phyloP scores from a whole-genome alignment of 208 protist species.

The Leishmania major region DNA sequence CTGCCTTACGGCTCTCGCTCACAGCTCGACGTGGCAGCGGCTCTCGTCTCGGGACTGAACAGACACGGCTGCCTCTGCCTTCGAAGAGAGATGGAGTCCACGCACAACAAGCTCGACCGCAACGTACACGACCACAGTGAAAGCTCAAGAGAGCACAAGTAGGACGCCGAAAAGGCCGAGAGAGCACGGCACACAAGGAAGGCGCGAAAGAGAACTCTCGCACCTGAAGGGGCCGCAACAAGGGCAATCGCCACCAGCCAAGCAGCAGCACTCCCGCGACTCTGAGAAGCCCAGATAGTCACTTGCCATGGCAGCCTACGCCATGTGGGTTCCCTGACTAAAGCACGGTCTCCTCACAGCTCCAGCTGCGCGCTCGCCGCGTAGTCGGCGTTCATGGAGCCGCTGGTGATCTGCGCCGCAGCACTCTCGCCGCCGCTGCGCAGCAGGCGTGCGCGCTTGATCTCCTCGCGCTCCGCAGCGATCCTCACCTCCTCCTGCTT shows the following conservation, averaged over 20 bases:
- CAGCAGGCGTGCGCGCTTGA: slow-evolving; percentile 72
- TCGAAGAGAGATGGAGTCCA: neutral
- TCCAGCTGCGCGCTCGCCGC: slow-evolving; percentile 17
- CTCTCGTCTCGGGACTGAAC: no score
- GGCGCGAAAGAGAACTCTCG: neutral
- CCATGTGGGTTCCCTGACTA: neutral
- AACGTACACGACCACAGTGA: neutral
- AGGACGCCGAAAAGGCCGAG: neutral
- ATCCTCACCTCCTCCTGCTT: slow-evolving; percentile 89
- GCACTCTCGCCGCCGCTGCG: slow-evolving; percentile 18
- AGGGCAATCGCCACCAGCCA: neutral
- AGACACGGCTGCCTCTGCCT: neutral
- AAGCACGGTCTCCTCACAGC: slow-evolving; percentile 10
- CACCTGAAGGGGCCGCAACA: neutral
- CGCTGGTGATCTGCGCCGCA: slow-evolving; percentile 41
- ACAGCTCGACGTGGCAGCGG: no score
- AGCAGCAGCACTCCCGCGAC: neutral
- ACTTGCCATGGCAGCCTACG: neutral
- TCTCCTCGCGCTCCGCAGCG: slow-evolving; percentile 83
- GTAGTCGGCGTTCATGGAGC: slow-evolving; percentile 17
- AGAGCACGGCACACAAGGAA: neutral
- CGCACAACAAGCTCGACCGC: neutral
- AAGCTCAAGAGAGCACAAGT: neutral
- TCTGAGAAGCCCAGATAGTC: neutral
- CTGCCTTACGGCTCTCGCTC: neutral